phyloP scores from a whole-genome alignment of 306 rosid species.

The Amphicarpaea edgeworthii region DNA sequence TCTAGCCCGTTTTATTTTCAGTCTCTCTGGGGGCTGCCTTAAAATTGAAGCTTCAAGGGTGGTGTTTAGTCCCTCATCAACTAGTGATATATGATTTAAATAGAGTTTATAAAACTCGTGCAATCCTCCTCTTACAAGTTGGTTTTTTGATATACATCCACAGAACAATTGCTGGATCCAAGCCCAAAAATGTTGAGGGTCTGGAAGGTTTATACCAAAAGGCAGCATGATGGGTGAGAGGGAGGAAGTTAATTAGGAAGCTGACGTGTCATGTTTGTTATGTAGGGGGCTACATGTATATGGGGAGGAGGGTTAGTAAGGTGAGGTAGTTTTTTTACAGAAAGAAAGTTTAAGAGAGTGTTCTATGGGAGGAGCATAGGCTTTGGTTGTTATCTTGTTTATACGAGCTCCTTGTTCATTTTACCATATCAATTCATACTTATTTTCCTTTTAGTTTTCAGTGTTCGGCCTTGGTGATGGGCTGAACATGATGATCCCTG shows the following conservation, averaged over 20 bases:
- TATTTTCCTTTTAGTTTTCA: neutral
- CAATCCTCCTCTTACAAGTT: too few species aligned
- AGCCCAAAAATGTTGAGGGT: neutral
- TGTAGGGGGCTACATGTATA: neutral
- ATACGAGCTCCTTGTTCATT: neutral
- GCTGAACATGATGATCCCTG: neutral
- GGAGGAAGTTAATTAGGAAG: neutral
- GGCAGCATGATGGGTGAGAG: neutral
- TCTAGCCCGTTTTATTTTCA: neutral
- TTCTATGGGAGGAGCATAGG: neutral
- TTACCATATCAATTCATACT: neutral
- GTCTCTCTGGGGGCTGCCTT: neutral
- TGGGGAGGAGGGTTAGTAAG: neutral
- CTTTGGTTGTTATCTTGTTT: neutral
- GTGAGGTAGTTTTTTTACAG: neutral
- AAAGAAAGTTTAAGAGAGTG: neutral
- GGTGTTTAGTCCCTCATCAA: neutral
- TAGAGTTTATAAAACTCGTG: too few species aligned
- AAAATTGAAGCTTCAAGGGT: neutral
- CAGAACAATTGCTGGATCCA: neutral
- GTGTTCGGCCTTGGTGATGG: neutral
- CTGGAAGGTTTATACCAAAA: neutral
- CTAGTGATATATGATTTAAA: neutral
- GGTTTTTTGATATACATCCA: too few species aligned
- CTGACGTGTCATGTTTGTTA: neutral